Conservation (phyloP, 225 moss, liverwort and hornwort species). For the Pleurozium schreberi region DNA sequence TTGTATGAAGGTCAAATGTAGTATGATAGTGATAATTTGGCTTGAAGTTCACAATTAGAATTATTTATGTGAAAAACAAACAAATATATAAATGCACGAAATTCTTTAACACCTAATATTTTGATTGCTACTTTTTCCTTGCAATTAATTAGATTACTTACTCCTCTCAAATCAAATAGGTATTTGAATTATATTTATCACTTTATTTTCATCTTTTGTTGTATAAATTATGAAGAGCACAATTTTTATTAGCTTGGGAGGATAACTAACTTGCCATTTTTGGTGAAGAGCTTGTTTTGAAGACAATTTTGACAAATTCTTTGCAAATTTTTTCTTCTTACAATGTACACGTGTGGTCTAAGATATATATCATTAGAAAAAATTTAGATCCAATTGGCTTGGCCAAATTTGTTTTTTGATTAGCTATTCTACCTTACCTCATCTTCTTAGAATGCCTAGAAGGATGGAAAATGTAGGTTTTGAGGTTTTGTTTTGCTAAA, state of each 20-base stretch:
- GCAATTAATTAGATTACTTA: neutral
- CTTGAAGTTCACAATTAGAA: neutral
- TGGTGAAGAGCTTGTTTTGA: neutral
- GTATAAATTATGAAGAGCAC: neutral
- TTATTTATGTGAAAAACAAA: neutral
- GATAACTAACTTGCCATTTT: accelerated
- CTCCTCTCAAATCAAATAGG: neutral
- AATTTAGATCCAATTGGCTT: neutral
- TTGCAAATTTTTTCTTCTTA: neutral
- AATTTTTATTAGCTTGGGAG: accelerated
- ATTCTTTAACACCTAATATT: neutral
- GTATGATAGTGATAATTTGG: neutral
- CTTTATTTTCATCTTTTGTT: neutral
- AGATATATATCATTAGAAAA: neutral
- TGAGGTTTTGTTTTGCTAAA: neutral
- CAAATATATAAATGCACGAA: too few relatives aligned
- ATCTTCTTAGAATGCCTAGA: accelerated
- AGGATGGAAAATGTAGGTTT: neutral
- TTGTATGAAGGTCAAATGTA: neutral
- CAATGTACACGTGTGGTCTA: neutral
- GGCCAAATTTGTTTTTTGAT: neutral
- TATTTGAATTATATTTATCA: neutral
- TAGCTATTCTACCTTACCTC: neutral
- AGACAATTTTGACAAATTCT: neutral
- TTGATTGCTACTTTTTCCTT: neutral